Conservation (phyloP, 2,329 filamentous ascomycete species). For the Talaromyces sp. region DNA sequence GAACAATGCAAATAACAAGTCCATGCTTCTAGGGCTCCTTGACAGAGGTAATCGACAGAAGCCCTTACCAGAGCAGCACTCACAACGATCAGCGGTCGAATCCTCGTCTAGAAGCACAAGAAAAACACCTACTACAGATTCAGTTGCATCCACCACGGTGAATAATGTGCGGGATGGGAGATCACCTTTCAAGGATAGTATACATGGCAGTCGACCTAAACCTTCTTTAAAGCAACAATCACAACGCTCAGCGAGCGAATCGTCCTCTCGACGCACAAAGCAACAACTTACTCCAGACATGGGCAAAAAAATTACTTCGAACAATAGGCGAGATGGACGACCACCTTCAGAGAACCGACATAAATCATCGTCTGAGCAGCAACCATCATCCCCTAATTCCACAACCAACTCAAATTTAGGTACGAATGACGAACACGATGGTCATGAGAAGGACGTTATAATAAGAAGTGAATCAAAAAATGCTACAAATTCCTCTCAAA, state of each 20-base stretch:
- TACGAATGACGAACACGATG: neutral
- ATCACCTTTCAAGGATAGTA: neutral
- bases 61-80: neutral
- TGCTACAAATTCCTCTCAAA: neutral
- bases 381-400: neutral
- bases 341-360: neutral
- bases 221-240: neutral
- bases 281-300: neutral
- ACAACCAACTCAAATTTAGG: neutral
- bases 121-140: neutral
- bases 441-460: neutral
- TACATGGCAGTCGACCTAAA: neutral
- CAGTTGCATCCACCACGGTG: neutral
- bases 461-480: neutral
- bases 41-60: neutral
- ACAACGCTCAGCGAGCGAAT: neutral
- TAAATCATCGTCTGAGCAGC: neutral
- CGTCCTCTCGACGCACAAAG: neutral
- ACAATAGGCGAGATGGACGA: neutral
- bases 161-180: neutral
- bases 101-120: neutral
- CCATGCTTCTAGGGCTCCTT: slow-evolving; percentile 6
- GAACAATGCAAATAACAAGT: neutral
- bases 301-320: neutral
- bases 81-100: neutral